A percentile compares a stretch with the other conserved stretches of the same genome.
Conservation (phyloP, 768 basidiomycete species). For the Inosperma sp. region DNA sequence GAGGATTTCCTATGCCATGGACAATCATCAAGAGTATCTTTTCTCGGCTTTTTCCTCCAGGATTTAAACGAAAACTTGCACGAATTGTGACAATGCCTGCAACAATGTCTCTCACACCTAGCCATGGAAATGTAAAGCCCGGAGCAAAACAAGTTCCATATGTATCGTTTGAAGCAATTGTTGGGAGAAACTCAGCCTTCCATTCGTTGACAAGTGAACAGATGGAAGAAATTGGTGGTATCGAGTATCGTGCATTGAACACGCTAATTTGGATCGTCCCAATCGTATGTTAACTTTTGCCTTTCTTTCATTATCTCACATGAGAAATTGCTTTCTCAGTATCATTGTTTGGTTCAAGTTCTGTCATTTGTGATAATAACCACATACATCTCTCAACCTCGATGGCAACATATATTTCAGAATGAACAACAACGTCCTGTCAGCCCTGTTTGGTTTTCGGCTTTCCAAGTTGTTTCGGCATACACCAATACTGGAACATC, state of each 20-base stretch:
- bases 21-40: conserved; percentile 49
- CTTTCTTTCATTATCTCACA: conserved; percentile 2
- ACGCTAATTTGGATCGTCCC: conserved; percentile 79
- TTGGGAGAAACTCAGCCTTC: conserved; percentile 80
- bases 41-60: conserved; percentile 55
- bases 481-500: conserved; percentile 90
- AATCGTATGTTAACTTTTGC: conserved; percentile 44
- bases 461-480: conserved; percentile 80
- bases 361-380: conserved; percentile 68
- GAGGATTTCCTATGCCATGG: conserved; percentile 73
- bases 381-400: conserved; percentile 64
- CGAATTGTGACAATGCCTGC: conserved; percentile 73
- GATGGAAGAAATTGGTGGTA: conserved; percentile 87
- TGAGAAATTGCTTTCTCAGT: conserved; percentile 43
- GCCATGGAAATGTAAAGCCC: conserved; percentile 31
- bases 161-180: conserved; percentile 77
- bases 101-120: conserved; percentile 56
- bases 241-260: conserved; percentile 85
- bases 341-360: conserved; percentile 70
- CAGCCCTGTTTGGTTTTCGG: conserved; percentile 70
- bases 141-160: conserved; percentile 66
- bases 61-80: conserved; percentile 48
- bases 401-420: conserved; percentile 56
- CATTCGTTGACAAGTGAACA: conserved; percentile 70
- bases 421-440: conserved; percentile 49